Percentiles rank a stretch among this genome's conserved stretches.
phyloP scores from a whole-genome alignment of 106 monocot species.

The Dioscorea alata region DNA sequence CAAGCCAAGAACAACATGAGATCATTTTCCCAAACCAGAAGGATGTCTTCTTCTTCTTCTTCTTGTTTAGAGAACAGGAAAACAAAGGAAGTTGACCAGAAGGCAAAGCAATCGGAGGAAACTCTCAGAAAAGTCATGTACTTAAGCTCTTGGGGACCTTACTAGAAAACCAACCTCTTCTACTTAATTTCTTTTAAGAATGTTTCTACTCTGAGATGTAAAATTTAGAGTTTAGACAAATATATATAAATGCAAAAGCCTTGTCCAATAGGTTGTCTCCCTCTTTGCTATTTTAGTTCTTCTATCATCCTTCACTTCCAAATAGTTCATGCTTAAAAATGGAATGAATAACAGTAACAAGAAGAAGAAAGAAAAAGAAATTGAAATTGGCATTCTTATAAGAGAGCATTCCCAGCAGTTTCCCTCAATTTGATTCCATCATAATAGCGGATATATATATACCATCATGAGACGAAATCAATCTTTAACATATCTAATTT shows the following conservation, averaged over 20 bases:
- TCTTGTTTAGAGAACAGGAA: not conserved
- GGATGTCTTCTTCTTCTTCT: not conserved
- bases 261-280: no score
- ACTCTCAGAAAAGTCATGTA: constrained; percentile 6
- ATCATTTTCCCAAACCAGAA: not conserved
- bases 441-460: no score
- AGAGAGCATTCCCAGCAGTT: no score
- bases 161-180: not conserved
- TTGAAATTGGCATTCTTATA: no score
- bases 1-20: constrained; percentile 7
- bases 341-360: no score
- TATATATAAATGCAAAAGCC: not conserved
- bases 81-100: not conserved
- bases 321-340: no score
- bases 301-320: no score
- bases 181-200: not conserved
- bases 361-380: no score
- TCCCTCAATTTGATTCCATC: no score
- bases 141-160: constrained; percentile 14
- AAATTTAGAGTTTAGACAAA: not conserved
- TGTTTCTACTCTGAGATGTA: not conserved
- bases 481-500: no score
- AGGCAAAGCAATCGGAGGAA: not conserved
- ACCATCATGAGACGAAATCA: no score
- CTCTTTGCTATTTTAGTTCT: no score